These are phyloP conservation scores for Boletus huronensis DNA, from an alignment of 768 basidiomycete species.

Conservation along the genomic window DNA sequence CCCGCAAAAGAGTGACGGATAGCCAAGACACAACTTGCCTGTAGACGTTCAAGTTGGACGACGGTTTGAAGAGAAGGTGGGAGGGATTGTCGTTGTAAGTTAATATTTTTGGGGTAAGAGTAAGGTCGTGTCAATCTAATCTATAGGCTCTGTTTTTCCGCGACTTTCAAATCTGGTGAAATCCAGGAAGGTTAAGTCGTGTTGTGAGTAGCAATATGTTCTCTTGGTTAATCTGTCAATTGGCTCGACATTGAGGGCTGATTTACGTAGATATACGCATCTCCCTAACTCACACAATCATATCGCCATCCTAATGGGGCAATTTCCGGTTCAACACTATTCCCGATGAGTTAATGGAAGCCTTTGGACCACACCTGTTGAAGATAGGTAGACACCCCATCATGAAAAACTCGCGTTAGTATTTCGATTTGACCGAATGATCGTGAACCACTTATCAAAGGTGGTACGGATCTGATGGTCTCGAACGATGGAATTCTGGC, in stretches of 20 bases:
- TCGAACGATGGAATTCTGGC: neutral
- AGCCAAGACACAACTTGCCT: neutral
- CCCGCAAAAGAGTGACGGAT: neutral
- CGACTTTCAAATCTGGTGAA: neutral
- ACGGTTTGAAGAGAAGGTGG: neutral
- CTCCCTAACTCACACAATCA: neutral
- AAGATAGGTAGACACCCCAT: neutral
- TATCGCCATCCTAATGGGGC: neutral
- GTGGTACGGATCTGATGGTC: neutral
- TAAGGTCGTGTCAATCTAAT: neutral
- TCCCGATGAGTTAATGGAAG: neutral
- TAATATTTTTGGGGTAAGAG: neutral
- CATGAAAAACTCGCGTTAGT: neutral
- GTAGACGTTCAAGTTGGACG: neutral
- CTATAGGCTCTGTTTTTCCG: neutral
- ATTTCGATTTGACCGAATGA: neutral
- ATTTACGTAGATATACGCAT: slow-evolving; percentile 5
- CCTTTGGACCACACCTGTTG: neutral
- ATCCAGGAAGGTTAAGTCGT: neutral
- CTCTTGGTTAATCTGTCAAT: neutral
- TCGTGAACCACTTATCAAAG: neutral
- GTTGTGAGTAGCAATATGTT: neutral
- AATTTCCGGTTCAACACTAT: neutral
- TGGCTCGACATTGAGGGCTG: neutral
- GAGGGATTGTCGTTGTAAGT: neutral